Base-by-base conservation (phyloP, 495 filamentous ascomycete genomes). In the Penicillium bovifimosum region DNA sequence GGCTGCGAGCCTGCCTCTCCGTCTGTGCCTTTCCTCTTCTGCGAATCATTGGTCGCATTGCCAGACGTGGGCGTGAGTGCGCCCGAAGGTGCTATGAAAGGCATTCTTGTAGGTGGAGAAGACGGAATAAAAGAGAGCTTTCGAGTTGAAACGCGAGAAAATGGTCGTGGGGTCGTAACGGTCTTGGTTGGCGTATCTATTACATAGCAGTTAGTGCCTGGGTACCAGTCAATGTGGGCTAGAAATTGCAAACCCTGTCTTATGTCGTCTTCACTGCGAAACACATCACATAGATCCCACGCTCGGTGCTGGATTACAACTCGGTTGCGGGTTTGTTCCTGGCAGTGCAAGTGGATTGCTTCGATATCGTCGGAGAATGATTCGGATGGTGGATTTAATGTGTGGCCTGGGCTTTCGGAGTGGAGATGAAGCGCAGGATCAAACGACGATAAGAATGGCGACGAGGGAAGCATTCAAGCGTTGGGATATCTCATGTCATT, bases 231-330 rank as follows among this genome's bases (percentile, higher is more conserved):
- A 11, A 26, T 34, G 18, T 9, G n/a, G 6, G 14, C 17, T 27
- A 31, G 42, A 41, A 41, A 41, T 29, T 47, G 69, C 72, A 53
- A 57, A 79, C 76, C 62, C 58, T 68, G 68, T 56, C 68, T 73
- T 64, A 76, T 70, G 57, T 73, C 77, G 51, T 82, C 81, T 57
- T 85, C 82, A 53, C 81, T 87, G 46, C 78, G 73, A 64, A 87
- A 87, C 8, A 77, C 73, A 53, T 86, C 82, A 16, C 68, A 71
- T 13, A 77, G 58, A 47, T 78, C 71, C 77, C 80, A 84, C 33
- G 75, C 67, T 27, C 84, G 73, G 59, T 86, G 79, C 56, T 84
- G 84, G 38, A 87, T 85, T 10, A 86, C 83, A 28, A 84, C 72
- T 47, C 71, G 80, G 54, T 83, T 79, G 44, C 66, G 69, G 24